Evolutionary conservation across 768 basidiomycete species (phyloP).

Genomic region (Exsudoporus frostii): DNA sequence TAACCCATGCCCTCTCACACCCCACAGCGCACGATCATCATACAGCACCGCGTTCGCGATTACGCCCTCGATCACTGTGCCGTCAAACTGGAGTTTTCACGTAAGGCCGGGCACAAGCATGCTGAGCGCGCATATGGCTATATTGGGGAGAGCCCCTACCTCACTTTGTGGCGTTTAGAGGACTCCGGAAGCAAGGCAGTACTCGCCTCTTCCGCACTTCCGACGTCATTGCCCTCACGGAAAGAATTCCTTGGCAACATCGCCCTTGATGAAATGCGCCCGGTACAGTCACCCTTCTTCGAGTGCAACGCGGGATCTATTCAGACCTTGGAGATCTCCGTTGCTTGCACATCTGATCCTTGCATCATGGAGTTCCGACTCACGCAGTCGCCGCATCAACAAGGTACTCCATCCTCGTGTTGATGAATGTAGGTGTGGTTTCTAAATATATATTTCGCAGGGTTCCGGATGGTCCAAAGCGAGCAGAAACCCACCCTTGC

Average conservation of each 20-base stretch:
- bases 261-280: constrained; percentile 6
- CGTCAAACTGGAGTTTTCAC: constrained; percentile 10
- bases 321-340: constrained; percentile 21
- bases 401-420: constrained; percentile 14
- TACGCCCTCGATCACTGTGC: constrained; percentile 22
- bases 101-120: not conserved
- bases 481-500: not conserved
- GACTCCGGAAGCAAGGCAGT: constrained; percentile 2
- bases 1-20: not conserved
- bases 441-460: constrained; percentile 2
- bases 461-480: constrained; percentile 20
- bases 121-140: constrained; percentile 12
- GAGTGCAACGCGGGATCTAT: constrained; percentile 13
- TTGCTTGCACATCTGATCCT: constrained; percentile 20
- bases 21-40: constrained; percentile 13
- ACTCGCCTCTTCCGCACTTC: constrained; percentile 8
- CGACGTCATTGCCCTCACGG: constrained; percentile 6
- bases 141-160: constrained; percentile 13
- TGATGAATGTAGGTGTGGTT: not conserved
- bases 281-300: constrained; percentile 12
- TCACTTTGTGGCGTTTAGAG: constrained; percentile 20
- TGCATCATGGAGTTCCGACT: constrained; percentile 23
- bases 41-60: constrained; percentile 26
- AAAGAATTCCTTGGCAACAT: constrained; percentile 19
- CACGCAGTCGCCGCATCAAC: constrained; percentile 12